These are phyloP conservation scores for Aspergillus neotritici DNA, from an alignment of 2,329 filamentous ascomycete genomes.

Conservation along the genomic window DNA sequence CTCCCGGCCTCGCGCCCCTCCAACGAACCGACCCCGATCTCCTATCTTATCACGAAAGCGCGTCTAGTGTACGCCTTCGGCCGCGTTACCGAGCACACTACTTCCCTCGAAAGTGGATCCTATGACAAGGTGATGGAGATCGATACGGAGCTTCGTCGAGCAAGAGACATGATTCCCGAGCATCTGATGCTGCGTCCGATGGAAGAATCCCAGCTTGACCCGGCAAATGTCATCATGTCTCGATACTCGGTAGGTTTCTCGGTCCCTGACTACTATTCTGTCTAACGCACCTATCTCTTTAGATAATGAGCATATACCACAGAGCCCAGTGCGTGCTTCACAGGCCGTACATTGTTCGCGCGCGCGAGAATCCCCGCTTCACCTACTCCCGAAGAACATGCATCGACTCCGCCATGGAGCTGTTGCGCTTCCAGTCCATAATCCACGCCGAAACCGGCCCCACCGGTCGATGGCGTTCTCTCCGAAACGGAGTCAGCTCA, in stretches of 20 bases:
- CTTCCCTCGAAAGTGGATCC: constrained; percentile 39
- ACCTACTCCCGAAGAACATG: constrained; percentile 76
- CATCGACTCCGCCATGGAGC: constrained; percentile 78
- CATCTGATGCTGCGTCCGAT: constrained; percentile 71
- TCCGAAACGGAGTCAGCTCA: constrained; percentile 73
- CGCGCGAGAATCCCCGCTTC: constrained; percentile 73
- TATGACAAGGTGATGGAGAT: constrained; percentile 60
- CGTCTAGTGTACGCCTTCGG: constrained; percentile 40
- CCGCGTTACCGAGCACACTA: constrained; percentile 40
- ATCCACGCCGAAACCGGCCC: constrained; percentile 69
- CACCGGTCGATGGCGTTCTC: constrained; percentile 63
- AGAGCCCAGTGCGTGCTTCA: constrained; percentile 88
- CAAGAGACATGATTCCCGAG: constrained; percentile 64
- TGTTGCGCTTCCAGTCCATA: constrained; percentile 70
- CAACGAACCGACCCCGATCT: constrained; percentile 54
- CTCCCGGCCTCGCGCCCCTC: constrained; percentile 54
- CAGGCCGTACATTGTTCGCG: constrained; percentile 74
- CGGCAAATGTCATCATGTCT: constrained; percentile 64
- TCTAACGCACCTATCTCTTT: not conserved
- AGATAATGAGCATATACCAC: constrained; percentile 68
- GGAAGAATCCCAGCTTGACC: constrained; percentile 68
- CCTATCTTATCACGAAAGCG: constrained; percentile 46
- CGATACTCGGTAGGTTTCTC: constrained; percentile 57
- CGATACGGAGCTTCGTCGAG: constrained; percentile 52
- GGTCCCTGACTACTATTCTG: too few species aligned